Conservation (phyloP, 441 rosid genomes). For the Capsella rubella region DNA sequence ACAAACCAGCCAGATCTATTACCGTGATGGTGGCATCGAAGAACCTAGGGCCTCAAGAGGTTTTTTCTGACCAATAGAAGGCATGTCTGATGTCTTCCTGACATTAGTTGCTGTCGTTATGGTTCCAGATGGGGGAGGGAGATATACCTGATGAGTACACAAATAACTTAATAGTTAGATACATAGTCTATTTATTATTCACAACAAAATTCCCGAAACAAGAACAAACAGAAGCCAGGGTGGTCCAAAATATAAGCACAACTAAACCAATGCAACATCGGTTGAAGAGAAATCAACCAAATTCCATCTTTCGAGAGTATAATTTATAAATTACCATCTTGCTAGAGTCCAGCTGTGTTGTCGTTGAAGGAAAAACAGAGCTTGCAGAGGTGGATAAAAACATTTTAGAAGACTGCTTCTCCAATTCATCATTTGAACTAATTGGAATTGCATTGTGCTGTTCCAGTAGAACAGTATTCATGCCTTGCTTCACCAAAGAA, state of each 20-base stretch:
- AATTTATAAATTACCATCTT: slow-evolving; percentile 49
- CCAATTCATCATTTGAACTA: slow-evolving; percentile 57
- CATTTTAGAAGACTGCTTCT: slow-evolving; percentile 61
- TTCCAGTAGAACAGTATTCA: slow-evolving; percentile 18
- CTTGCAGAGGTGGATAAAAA: slow-evolving; percentile 48
- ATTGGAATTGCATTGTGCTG: slow-evolving; percentile 47
- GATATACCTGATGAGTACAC: slow-evolving; percentile 54
- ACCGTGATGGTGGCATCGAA: slow-evolving; percentile 69
- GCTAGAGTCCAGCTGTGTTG: slow-evolving; percentile 52
- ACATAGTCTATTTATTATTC: slow-evolving; percentile 5
- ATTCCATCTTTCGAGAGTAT: slow-evolving; percentile 1
- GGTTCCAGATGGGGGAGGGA: slow-evolving; percentile 49
- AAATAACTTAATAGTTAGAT: slow-evolving; percentile 12
- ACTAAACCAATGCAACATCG: slow-evolving; percentile 10
- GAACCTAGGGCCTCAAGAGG: slow-evolving; percentile 76
- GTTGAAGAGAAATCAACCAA: slow-evolving; percentile 7
- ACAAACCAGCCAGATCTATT: slow-evolving; percentile 24
- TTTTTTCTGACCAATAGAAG: slow-evolving; percentile 72
- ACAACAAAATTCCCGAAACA: slow-evolving; percentile 19
- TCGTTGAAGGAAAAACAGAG: slow-evolving; percentile 54
- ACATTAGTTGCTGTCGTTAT: slow-evolving; percentile 51
- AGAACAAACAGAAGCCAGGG: not conserved
- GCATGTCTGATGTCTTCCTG: slow-evolving; percentile 59
- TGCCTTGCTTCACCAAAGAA: slow-evolving; percentile 15
- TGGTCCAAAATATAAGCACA: slow-evolving; percentile 7